Evolutionary conservation across 345 rosid genomes (phyloP).

Genomic region (Brassica cretica): DNA sequence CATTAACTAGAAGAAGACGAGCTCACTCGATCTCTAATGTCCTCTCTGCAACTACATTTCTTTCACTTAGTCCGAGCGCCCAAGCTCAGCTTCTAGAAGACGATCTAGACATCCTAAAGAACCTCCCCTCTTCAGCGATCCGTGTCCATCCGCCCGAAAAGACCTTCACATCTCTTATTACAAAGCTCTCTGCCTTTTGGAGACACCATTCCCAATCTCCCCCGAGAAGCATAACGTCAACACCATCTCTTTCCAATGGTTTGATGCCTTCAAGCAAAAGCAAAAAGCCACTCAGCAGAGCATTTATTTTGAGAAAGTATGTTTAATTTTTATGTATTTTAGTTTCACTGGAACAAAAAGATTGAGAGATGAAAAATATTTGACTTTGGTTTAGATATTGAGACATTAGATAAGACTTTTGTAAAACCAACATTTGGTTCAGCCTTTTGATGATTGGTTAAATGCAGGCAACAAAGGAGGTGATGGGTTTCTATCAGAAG

Average conservation of each 20-base stretch:
- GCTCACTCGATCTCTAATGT: conserved; percentile 80
- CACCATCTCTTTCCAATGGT: conserved; percentile 73
- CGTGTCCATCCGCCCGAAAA: conserved; percentile 70
- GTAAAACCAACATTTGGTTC: conserved; percentile 38
- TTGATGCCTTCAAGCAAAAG: conserved; percentile 88
- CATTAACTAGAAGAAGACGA: conserved; percentile 85
- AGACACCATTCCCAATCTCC: conserved; percentile 91
- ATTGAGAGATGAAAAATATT: too few relatives aligned
- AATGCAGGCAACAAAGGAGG: conserved; percentile 46
- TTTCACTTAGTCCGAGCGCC: conserved; percentile 84
- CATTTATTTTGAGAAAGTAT: conserved; percentile 84
- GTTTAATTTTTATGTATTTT: too few relatives aligned
- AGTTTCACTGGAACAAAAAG: too few relatives aligned
- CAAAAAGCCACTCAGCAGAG: conserved; percentile 82
- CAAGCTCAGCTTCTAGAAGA: conserved; percentile 91
- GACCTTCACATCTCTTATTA: conserved; percentile 73
- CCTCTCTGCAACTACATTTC: conserved; percentile 86
- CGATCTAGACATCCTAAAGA: conserved; percentile 71
- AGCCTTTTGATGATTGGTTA: conserved; percentile 51
- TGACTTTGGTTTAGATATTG: too few relatives aligned
- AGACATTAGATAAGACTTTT: too few relatives aligned
- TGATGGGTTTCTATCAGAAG: conserved; percentile 73
- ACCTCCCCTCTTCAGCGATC: conserved; percentile 70
- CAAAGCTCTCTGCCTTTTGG: conserved; percentile 74
- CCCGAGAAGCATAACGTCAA: conserved; percentile 79